A percentile compares a stretch with the other conserved stretches of the same genome.
Conservation (phyloP, 2,329 filamentous ascomycete genomes). For the Aureobasidium pullulans region DNA sequence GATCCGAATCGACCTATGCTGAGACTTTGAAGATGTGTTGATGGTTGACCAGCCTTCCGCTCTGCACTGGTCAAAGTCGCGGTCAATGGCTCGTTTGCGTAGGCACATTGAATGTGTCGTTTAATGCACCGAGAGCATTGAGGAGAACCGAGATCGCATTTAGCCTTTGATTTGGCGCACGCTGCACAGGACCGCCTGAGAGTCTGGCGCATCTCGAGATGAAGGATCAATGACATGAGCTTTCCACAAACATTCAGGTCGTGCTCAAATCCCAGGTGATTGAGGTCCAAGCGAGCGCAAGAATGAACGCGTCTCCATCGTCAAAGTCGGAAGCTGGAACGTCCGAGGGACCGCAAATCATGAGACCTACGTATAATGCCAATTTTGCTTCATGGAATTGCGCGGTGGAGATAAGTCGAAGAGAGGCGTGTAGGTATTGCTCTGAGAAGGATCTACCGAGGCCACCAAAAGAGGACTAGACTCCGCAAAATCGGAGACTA, state of each 20-base stretch:
- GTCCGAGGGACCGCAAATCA: background rate
- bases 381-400: background rate
- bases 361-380: background rate
- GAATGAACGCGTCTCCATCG: background rate
- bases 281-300: background rate
- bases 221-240: background rate
- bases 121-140: constrained; percentile 1
- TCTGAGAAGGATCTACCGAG: background rate
- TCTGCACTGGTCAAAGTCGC: background rate
- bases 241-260: background rate
- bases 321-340: background rate
- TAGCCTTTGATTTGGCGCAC: constrained; percentile 7
- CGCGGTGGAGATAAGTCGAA: background rate
- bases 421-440: background rate
- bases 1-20: background rate
- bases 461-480: background rate
- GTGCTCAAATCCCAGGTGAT: background rate
- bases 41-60: background rate
- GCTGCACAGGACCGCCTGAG: constrained; percentile 4
- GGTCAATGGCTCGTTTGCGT: constrained; percentile 9
- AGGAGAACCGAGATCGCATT: constrained; percentile 1
- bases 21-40: background rate
- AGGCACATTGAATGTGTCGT: background rate
- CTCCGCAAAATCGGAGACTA: constrained; percentile 5
- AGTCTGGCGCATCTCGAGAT: background rate